Conservation (phyloP, 495 filamentous ascomycete species). For the Cairneyella variabilis region DNA sequence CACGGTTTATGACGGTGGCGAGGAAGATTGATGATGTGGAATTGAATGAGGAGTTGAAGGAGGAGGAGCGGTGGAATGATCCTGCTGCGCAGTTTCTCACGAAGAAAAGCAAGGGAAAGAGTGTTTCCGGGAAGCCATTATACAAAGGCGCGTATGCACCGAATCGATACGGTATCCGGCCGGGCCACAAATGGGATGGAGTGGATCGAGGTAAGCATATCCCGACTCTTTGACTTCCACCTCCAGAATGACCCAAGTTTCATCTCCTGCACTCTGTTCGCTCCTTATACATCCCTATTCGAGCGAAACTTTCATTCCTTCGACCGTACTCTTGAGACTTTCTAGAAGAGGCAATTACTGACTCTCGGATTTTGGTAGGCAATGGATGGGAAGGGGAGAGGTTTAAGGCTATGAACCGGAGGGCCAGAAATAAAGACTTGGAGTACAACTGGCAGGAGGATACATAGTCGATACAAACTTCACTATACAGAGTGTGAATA, state of each 20-base stretch:
- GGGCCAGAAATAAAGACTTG: constrained; percentile 66
- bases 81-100: constrained; percentile 78
- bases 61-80: constrained; percentile 81
- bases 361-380: no score
- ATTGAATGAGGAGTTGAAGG: constrained; percentile 79
- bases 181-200: constrained; percentile 94
- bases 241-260: no score
- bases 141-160: constrained; percentile 79
- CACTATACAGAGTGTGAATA: background rate
- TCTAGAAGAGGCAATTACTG: no score
- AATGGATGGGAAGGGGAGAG: constrained; percentile 95
- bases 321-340: no score
- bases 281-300: no score
- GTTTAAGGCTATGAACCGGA: constrained; percentile 80
- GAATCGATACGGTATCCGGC: constrained; percentile 91
- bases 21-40: constrained; percentile 74
- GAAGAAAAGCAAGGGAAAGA: constrained; percentile 41
- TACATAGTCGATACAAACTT: constrained; percentile 8
- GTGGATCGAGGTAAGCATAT: constrained; percentile 92
- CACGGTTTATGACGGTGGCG: constrained; percentile 75
- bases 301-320: no score
- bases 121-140: constrained; percentile 60
- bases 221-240: no score
- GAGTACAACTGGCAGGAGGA: constrained; percentile 98
- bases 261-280: no score